Evolutionary conservation across 495 filamentous ascomycete species (phyloP).

Genomic region (Lasiosphaeria hispida): DNA sequence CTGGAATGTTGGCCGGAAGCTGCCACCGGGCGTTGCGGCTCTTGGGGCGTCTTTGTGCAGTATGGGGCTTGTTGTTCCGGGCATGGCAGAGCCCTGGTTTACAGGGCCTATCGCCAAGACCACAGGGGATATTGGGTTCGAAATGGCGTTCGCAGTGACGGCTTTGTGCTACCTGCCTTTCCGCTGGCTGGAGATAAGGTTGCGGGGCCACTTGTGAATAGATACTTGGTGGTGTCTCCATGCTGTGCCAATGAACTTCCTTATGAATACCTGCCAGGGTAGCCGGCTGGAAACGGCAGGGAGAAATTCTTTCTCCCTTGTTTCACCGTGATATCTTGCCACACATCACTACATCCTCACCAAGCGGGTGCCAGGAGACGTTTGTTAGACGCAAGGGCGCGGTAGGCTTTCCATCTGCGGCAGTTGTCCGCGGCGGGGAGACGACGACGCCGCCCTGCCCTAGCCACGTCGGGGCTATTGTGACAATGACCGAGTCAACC

Average conservation of each 20-base stretch:
- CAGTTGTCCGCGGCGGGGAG: conserved; percentile 41
- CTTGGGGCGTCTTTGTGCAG: conserved; percentile 34
- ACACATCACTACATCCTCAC: conserved; percentile 12
- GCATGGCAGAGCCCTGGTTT: conserved; percentile 54
- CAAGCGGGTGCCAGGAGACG: conserved; percentile 5
- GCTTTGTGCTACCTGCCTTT: conserved; percentile 43
- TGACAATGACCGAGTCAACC: conserved; percentile 72
- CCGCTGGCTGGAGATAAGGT: conserved; percentile 39
- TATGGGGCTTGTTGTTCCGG: conserved; percentile 44
- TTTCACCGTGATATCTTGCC: not conserved
- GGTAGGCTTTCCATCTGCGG: not conserved
- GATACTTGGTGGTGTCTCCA: too few relatives aligned
- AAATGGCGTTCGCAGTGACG: conserved; percentile 50
- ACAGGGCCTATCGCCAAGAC: conserved; percentile 48
- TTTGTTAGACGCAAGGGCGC: conserved; percentile 1
- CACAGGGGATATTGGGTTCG: conserved; percentile 56
- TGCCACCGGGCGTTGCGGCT: conserved; percentile 48
- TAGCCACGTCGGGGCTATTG: conserved; percentile 79
- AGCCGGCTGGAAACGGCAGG: too few relatives aligned
- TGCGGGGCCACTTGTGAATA: conserved; percentile 20
- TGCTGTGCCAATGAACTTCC: too few relatives aligned
- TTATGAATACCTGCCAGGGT: too few relatives aligned
- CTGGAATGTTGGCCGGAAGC: conserved; percentile 45
- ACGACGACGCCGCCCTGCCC: conserved; percentile 77
- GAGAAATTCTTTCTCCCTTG: too few relatives aligned